Conservation (phyloP, 352 stramenopile genomes). For the Phytopythium kandeliae region DNA sequence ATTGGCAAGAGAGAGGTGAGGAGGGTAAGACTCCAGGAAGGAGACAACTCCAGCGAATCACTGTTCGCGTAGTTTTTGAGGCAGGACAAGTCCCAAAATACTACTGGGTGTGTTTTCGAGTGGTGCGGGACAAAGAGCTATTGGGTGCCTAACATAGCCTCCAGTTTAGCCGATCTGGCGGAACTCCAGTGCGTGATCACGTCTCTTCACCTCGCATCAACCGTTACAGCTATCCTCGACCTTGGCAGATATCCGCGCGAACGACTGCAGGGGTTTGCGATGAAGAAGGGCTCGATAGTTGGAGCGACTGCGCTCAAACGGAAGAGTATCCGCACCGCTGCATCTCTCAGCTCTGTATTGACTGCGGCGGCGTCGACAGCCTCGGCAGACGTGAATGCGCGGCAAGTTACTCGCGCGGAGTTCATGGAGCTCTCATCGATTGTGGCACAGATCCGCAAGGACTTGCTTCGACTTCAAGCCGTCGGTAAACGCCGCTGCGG, state of each 20-base stretch:
- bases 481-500: conserved; percentile 18
- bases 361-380: conserved; percentile 15
- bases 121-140: too few relatives aligned
- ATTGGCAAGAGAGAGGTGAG: neutral
- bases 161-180: too few relatives aligned
- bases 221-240: neutral
- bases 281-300: conserved; percentile 9
- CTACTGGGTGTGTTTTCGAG: too few relatives aligned
- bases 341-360: neutral
- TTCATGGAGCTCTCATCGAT: conserved; percentile 48
- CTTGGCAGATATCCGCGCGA: too few relatives aligned
- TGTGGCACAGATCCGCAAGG: conserved; percentile 44
- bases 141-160: too few relatives aligned
- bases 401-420: conserved; percentile 43
- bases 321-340: conserved; percentile 7
- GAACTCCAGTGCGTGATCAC: too few relatives aligned
- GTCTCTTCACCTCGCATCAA: neutral
- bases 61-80: neutral
- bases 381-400: conserved; percentile 28
- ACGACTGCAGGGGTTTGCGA: neutral
- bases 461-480: conserved; percentile 28
- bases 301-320: conserved; percentile 7
- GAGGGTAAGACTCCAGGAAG: neutral
- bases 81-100: too few relatives aligned
- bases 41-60: neutral